phyloP scores from a whole-genome alignment of 768 basidiomycete species.

The Artomyces pyxidatus region DNA sequence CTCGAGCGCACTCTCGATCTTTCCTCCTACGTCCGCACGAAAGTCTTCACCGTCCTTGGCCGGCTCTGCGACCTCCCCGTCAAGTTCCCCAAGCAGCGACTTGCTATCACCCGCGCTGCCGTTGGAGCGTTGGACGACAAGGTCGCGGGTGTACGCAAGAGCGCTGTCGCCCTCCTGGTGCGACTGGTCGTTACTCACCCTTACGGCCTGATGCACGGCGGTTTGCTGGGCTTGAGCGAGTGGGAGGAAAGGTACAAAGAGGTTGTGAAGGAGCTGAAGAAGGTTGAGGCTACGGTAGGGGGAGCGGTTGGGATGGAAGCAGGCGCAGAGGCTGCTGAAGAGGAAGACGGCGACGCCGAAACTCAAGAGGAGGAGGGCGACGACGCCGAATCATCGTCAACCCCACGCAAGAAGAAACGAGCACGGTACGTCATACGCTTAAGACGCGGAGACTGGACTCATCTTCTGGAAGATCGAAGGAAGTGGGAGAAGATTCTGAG shows the following conservation, averaged over 20 bases:
- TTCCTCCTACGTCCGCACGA: conserved; percentile 86
- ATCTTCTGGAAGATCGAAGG: no score
- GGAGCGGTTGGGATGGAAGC: conserved; percentile 32
- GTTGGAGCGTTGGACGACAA: conserved; percentile 85
- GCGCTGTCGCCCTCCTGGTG: conserved; percentile 66
- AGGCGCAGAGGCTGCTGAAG: conserved; percentile 20
- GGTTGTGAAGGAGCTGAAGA: conserved; percentile 55
- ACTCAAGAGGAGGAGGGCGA: conserved; percentile 25
- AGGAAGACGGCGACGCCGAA: conserved; percentile 24
- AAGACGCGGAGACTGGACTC: not conserved
- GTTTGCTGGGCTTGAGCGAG: conserved; percentile 57
- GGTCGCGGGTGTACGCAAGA: conserved; percentile 78
- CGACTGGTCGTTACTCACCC: conserved; percentile 83
- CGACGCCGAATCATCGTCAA: conserved; percentile 15
- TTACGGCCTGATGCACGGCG: conserved; percentile 79
- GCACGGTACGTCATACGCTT: conserved; percentile 21
- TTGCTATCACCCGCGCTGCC: conserved; percentile 67
- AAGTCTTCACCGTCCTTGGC: conserved; percentile 70
- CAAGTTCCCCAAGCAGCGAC: conserved; percentile 84
- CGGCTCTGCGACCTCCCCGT: conserved; percentile 67
- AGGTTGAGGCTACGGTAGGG: conserved; percentile 60
- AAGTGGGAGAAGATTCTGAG: no score
- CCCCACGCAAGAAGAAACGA: conserved; percentile 20
- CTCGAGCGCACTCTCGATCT: conserved; percentile 83
- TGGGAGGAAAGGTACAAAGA: conserved; percentile 69